Percentiles rank a stretch among this genome's conserved stretches.
Evolutionary conservation across 179 eudicot species (phyloP).

Genomic region (Gypsophila paniculata): DNA sequence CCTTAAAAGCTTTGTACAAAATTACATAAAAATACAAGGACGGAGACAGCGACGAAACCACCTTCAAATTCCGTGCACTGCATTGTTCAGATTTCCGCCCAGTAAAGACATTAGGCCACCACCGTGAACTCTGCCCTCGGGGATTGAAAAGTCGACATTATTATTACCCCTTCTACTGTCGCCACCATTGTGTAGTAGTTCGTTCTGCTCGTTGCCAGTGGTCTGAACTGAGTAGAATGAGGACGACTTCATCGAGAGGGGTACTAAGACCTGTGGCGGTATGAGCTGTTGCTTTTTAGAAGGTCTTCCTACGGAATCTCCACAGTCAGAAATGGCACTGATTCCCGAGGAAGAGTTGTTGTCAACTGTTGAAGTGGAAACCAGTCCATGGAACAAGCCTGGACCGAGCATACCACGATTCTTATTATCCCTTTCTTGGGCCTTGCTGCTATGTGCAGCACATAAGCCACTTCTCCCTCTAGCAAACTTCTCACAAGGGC

Average conservation of each 20-base stretch:
- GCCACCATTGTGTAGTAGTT: conserved; percentile 21
- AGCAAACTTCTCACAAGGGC: conserved; percentile 68
- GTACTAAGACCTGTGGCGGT: conserved; percentile 70
- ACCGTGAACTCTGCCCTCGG: conserved; percentile 76
- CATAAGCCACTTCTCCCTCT: conserved; percentile 76
- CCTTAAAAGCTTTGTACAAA: conserved; percentile 31
- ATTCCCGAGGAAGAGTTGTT: conserved; percentile 40
- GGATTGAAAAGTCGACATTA: conserved; percentile 32
- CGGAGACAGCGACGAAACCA: background rate
- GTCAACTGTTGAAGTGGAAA: conserved; percentile 32
- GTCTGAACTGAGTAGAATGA: conserved; percentile 30
- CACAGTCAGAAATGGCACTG: conserved; percentile 49
- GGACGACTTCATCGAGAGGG: conserved; percentile 65
- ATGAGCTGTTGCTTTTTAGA: conserved; percentile 44
- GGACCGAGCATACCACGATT: conserved; percentile 47
- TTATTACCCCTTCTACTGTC: conserved; percentile 20
- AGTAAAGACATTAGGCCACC: conserved; percentile 68
- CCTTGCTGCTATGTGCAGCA: conserved; percentile 63
- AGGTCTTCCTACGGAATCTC: conserved; percentile 39
- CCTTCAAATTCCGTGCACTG: conserved; percentile 38
- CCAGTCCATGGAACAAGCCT: conserved; percentile 62
- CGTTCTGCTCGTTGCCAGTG: conserved; percentile 25
- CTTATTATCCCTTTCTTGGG: conserved; percentile 39
- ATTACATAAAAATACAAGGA: conserved; percentile 26
- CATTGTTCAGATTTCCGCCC: conserved; percentile 48